Conservation (phyloP, 768 basidiomycete species). For the Auricularia cornea region DNA sequence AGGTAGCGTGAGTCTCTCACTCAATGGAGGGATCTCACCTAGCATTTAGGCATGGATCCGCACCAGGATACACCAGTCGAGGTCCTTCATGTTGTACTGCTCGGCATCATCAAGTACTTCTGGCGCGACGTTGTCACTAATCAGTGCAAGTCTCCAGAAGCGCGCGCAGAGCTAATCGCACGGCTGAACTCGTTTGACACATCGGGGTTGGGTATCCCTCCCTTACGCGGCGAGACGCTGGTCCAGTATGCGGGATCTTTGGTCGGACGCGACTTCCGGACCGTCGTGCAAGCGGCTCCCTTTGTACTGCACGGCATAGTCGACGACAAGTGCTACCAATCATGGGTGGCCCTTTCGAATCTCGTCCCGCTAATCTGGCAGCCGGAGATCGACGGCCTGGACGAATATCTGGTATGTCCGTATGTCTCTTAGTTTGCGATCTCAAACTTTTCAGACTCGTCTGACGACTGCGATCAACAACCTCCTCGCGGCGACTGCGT, state of each 20-base stretch:
- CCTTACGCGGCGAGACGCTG: slow-evolving; percentile 23
- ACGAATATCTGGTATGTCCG: no score
- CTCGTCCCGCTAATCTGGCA: no score
- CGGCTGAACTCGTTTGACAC: no score
- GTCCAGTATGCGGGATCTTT: slow-evolving; percentile 33
- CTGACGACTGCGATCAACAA: slow-evolving; percentile 25
- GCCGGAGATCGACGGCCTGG: no score
- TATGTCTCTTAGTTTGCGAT: no score
- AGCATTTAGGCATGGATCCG: slow-evolving; percentile 12
- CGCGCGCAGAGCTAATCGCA: no score
- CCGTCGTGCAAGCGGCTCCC: slow-evolving; percentile 6
- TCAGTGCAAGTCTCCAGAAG: no score
- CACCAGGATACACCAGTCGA: slow-evolving; percentile 16
- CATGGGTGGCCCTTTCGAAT: no score
- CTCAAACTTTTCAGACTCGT: slow-evolving; percentile 7
- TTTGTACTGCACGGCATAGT: no score
- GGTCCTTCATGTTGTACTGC: slow-evolving; percentile 32
- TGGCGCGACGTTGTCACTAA: slow-evolving; percentile 30
- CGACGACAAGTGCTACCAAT: no score
- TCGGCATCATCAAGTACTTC: no score
- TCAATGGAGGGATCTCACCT: not conserved
- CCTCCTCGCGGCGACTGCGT: slow-evolving; percentile 27
- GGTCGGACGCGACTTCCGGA: slow-evolving; percentile 26
- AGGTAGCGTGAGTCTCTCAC: not conserved
- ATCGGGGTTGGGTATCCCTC: slow-evolving; percentile 24